phyloP scores from a whole-genome alignment of 176 grass and related monocot genomes.

The Paspalum notatum region DNA sequence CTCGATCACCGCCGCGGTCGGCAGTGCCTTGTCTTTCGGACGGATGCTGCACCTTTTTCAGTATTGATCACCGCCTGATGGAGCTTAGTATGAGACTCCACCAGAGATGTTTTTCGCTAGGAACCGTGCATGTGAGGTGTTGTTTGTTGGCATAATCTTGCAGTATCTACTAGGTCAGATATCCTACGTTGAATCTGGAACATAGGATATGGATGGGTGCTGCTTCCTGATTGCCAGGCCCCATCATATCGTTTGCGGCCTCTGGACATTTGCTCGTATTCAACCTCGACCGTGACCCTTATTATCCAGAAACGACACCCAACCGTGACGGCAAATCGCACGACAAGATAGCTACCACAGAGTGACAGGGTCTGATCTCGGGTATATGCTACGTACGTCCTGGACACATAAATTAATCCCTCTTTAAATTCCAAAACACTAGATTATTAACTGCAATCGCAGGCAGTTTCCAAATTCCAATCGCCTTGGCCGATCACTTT shows the following conservation, averaged over 20 bases:
- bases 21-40: background rate
- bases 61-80: no score
- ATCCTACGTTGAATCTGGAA: constrained; percentile 26
- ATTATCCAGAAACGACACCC: no score
- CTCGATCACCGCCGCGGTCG: background rate
- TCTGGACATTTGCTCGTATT: background rate
- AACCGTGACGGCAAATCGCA: background rate
- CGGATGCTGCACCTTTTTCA: background rate
- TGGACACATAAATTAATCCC: background rate
- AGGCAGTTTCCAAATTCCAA: background rate
- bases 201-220: background rate
- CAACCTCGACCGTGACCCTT: no score
- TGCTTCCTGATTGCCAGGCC: background rate
- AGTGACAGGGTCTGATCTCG: background rate
- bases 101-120: no score
- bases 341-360: background rate
- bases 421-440: background rate
- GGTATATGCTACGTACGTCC: background rate
- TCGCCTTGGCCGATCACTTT: background rate
- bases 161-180: background rate
- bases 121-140: constrained; percentile 2
- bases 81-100: no score
- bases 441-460: background rate
- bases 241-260: background rate
- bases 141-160: background rate